Conservation (phyloP, 768 basidiomycete genomes). For the Collybia mongolica region DNA sequence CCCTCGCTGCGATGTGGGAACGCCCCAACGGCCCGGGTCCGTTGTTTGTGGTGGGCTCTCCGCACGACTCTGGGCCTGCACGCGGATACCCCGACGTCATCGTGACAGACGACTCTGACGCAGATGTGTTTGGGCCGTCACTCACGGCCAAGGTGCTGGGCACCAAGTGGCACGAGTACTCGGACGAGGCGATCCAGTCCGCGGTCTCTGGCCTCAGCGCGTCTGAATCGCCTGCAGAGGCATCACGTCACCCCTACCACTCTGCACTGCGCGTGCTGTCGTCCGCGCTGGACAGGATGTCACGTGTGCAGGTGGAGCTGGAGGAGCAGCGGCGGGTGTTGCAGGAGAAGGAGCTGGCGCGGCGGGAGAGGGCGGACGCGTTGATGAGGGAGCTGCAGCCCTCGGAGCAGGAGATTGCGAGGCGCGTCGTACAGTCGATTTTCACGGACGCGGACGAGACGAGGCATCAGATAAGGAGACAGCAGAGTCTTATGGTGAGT, state of each 20-base stretch:
- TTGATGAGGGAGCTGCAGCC: slow-evolving; percentile 55
- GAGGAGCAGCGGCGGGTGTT: slow-evolving; percentile 55
- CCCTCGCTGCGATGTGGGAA: slow-evolving; percentile 42
- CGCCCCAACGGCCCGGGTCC: slow-evolving; percentile 25
- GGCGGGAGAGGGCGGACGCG: slow-evolving; percentile 49
- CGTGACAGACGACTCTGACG: slow-evolving; percentile 32
- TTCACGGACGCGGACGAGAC: slow-evolving; percentile 54
- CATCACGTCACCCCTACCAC: slow-evolving; percentile 58
- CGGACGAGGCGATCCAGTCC: slow-evolving; percentile 71
- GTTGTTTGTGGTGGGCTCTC: slow-evolving; percentile 42
- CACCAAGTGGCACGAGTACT: slow-evolving; percentile 76
- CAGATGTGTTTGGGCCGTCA: slow-evolving; percentile 27
- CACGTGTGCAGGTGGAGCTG: slow-evolving; percentile 57
- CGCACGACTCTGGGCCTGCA: slow-evolving; percentile 25
- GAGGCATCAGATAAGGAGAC: slow-evolving; percentile 48
- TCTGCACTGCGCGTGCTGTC: slow-evolving; percentile 69
- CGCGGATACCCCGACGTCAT: slow-evolving; percentile 27
- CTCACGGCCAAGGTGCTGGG: slow-evolving; percentile 51
- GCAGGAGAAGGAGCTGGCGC: slow-evolving; percentile 58
- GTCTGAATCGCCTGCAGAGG: slow-evolving; percentile 46
- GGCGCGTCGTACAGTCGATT: slow-evolving; percentile 63
- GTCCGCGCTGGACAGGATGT: slow-evolving; percentile 57
- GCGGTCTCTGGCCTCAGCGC: slow-evolving; percentile 51
- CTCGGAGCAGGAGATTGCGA: slow-evolving; percentile 67
- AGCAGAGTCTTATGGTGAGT: slow-evolving; percentile 60